Conservation (phyloP, 2,329 filamentous ascomycete species). For the Pestalotiopsis sp. region DNA sequence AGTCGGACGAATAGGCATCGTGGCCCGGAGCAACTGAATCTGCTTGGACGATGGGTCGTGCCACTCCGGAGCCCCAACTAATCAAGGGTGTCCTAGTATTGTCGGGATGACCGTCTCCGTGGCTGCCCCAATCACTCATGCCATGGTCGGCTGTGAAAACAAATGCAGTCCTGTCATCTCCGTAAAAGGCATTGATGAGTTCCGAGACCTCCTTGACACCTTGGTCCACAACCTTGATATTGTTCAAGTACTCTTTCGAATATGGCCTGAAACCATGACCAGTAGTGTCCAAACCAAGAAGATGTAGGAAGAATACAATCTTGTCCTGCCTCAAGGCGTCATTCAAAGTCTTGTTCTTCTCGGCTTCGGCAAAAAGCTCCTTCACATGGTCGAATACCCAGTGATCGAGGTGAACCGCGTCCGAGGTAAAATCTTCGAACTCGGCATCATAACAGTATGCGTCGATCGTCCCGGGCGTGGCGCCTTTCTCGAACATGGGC, state of each 20-base stretch:
- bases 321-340: conserved; percentile 77
- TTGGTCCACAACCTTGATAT: conserved; percentile 90
- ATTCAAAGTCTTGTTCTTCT: conserved; percentile 73
- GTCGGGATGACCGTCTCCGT: conserved; percentile 95
- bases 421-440: conserved; percentile 83
- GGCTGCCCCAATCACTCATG: conserved; percentile 99
- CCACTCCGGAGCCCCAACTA: conserved; percentile 89
- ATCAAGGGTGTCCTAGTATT: conserved; percentile 95
- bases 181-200: conserved; percentile 83
- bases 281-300: conserved; percentile 87
- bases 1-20: conserved; percentile 88
- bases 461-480: conserved; percentile 81
- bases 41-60: conserved; percentile 63
- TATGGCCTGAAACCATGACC: conserved; percentile 88
- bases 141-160: conserved; percentile 98
- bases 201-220: conserved; percentile 83
- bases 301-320: conserved; percentile 90
- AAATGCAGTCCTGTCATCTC: conserved; percentile 82
- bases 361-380: conserved; percentile 78
- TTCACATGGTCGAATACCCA: conserved; percentile 98
- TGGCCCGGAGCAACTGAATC: conserved; percentile 72
- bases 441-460: conserved; percentile 83
- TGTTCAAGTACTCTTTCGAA: conserved; percentile 91
- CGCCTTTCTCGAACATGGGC: conserved; percentile 95
- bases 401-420: conserved; percentile 78